Percentiles rank a stretch among this genome's conserved stretches.
These are phyloP conservation scores for Microdochium trichocladiopsis DNA, from an alignment of 2,329 filamentous ascomycete genomes.

Conservation along the genomic window DNA sequence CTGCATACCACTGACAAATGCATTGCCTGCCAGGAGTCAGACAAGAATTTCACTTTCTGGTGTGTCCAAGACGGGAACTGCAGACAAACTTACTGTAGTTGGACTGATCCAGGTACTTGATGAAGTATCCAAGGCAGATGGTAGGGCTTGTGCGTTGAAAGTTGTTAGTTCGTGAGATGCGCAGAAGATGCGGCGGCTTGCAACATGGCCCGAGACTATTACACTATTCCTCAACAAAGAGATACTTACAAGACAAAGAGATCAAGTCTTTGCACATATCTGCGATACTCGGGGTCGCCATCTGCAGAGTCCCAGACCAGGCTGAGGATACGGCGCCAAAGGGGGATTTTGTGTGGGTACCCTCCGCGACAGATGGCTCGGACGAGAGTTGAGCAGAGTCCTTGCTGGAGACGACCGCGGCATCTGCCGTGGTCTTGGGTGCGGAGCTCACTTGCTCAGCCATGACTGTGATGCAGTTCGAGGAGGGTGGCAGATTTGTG, in stretches of 20 bases:
- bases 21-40: too few species aligned
- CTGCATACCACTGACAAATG: constrained; percentile 7
- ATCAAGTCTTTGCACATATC: constrained; percentile 3
- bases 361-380: neutral
- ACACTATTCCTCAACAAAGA: too few species aligned
- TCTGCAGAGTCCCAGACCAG: constrained; percentile 4
- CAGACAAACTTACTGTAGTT: constrained; percentile 13
- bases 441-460: neutral
- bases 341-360: neutral
- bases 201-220: too few species aligned
- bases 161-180: too few species aligned
- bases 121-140: constrained; percentile 15
- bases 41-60: too few species aligned
- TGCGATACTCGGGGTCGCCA: constrained; percentile 3
- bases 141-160: constrained; percentile 4
- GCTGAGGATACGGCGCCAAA: constrained; percentile 3
- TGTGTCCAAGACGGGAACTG: too few species aligned
- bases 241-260: constrained; percentile 3
- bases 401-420: neutral
- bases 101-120: constrained; percentile 21
- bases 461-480: neutral
- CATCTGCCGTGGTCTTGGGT: neutral
- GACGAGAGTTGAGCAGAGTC: neutral
- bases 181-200: too few species aligned
- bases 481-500: too few species aligned